Percentiles rank a stretch among this genome's conserved stretches.
phyloP scores from a whole-genome alignment of 257 asterid genomes.

The Solanum bukasovii region DNA sequence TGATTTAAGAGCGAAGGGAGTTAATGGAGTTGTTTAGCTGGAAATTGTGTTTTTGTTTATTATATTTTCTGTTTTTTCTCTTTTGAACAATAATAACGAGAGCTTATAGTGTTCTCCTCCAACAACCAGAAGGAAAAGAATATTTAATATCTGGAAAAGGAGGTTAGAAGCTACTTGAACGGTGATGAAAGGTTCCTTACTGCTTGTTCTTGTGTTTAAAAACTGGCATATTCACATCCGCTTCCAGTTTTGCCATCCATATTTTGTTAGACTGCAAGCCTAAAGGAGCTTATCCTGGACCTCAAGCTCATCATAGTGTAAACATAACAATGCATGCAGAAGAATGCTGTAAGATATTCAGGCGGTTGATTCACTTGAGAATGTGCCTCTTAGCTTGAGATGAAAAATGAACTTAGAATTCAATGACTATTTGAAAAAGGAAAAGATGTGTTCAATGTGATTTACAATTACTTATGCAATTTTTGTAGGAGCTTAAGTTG shows the following conservation, averaged over 20 bases:
- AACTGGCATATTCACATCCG: background rate
- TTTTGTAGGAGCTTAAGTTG: conserved; percentile 60
- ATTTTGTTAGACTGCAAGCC: background rate
- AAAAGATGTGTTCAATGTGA: background rate
- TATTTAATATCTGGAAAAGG: background rate
- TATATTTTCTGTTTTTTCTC: background rate
- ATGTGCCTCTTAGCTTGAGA: background rate
- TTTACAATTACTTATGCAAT: background rate
- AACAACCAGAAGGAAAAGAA: background rate
- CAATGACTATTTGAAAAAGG: background rate
- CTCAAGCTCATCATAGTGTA: background rate
- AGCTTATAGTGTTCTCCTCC: background rate
- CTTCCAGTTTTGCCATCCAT: background rate
- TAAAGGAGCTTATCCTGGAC: background rate
- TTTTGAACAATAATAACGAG: background rate
- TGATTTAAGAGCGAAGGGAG: background rate
- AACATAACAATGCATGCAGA: background rate
- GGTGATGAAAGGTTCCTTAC: background rate
- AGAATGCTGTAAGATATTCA: background rate
- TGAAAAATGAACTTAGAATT: background rate
- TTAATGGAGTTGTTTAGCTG: background rate
- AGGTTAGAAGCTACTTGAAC: background rate
- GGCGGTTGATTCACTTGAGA: background rate
- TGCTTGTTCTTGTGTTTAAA: background rate
- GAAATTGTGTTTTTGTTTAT: background rate